Base-by-base conservation (phyloP, 208 protist species). In the Angomonas ambiguus region DNA sequence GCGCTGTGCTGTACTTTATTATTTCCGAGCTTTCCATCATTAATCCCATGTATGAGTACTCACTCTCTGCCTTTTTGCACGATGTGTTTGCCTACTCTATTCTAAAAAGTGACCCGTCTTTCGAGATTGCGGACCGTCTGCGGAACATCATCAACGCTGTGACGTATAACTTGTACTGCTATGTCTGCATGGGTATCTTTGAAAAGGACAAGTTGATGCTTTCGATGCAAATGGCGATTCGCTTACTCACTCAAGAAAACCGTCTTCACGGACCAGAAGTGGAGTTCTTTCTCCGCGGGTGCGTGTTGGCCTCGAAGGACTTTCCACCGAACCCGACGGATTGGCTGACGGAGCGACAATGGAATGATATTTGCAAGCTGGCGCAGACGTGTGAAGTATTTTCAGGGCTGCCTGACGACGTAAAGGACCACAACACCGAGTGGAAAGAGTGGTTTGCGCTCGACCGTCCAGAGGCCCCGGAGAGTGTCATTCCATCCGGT, bases 11-110 rank as follows among this genome's bases (percentile, higher is more conserved):
- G 5, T 99, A 99, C 88, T 99, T 99, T 80, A 88, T 97, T 53
- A 98, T 99, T 69, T 88, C 88, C 0, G 83, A 93, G 65, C 84
- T 99, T 8, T 96, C 93, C 2, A 85, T 77, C 2, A 98, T 99
- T 71, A 98, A 98, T 75, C 82, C 88, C 51, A 99, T 99, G 98
- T 99, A 99, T 79, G 97, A 99, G 82, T 99, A 99, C 81, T 99
- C 98, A n/a, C 91, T 99, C 25, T 84, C 83, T 28, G 87, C 98
- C 20, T 99, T 98, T 69, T 69, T 98, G 48, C 80, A 96, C 72
- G 97, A 98, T 51, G 94, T 99, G 13, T 99, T 99, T 82, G 85
- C 88, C 22, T 93, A 96, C 64, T 97, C 97, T 24, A 96, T 99
- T 53, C 82, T 87, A 8, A 91, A 95, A 72, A 94, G 94, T 66